Base-by-base conservation (phyloP, 768 basidiomycete genomes). In the Lactarius trivialis region DNA sequence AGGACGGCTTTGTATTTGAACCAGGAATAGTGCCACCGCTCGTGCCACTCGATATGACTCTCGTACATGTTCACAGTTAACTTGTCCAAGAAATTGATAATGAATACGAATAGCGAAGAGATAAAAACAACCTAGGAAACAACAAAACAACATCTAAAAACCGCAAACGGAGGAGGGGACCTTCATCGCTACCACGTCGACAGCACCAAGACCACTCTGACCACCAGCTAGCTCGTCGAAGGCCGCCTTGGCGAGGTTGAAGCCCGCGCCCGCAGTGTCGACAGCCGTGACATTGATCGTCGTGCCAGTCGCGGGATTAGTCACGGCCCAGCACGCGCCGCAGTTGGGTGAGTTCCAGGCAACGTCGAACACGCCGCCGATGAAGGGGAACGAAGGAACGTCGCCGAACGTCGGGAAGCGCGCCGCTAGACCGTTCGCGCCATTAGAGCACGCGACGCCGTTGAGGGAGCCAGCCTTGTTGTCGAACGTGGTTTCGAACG, bases 261-360 rank as follows among this genome's bases (percentile, higher is more conserved):
- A 82, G 5, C 73, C 75, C 0, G 69, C 65, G 19, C 65, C 64
- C 4, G 81, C 75, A 52, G 77, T 73, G 67, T 87, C 83, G 24
- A 88, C 73, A 1, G 80, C 85, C 1, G 81, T 70, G 14, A 86
- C 69, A 41, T 76, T 78, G 70, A 85, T 75, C 58, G 69, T 78
- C 60, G 62, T 76, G 24, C 67, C 68, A 1, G 58, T 66, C 4
- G 75, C 75, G 7, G 75, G 75, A 71, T 78, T 85, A 6, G 79
- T 78, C 65, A 87, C 69, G 62, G 76, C 58, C 84, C 84, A 88
- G 72, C 86, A 88, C 28, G 78, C 77, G 2, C 83, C 84, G 67
- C 85, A 88, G 49, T 75, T 73, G 2, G 70, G 62, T 1, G 83
- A 85, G 69, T 82, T 76, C 72, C 73, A 86, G 7, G 70, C 71